Conservation (phyloP, 2,329 filamentous ascomycete species). For the Aureobasidium sp. region DNA sequence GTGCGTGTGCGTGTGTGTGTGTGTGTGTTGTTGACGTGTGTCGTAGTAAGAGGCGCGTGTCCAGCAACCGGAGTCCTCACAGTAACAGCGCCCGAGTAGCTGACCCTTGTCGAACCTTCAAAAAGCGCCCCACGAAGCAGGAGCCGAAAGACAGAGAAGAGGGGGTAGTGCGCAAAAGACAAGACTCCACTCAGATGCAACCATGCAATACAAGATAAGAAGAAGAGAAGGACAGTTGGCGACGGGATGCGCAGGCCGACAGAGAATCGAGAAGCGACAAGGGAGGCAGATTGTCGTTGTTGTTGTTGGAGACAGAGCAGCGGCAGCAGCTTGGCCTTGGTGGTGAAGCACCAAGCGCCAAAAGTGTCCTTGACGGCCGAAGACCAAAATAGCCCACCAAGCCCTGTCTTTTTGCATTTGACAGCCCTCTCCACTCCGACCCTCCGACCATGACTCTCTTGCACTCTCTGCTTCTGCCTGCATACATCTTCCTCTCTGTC, state of each 20-base stretch:
- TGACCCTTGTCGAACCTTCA: slow-evolving; percentile 9
- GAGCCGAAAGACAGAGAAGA: background rate
- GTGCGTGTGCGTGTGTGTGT: background rate
- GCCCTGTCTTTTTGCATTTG: background rate
- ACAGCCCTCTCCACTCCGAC: background rate
- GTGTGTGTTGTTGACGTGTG: background rate
- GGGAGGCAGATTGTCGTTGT: background rate
- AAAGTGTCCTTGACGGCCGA: background rate
- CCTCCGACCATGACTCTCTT: background rate
- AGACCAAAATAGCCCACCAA: slow-evolving; percentile 9
- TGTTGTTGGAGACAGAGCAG: background rate
- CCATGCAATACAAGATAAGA: background rate
- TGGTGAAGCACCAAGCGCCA: background rate
- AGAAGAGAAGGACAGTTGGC: background rate
- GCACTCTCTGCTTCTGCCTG: background rate
- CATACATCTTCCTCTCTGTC: background rate
- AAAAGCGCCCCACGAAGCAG: slow-evolving; percentile 3
- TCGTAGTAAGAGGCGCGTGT: background rate
- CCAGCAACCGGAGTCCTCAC: background rate
- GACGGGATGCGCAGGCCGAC: background rate
- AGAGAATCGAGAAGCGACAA: background rate
- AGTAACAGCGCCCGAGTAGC: slow-evolving; percentile 1
- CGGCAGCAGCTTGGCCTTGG: background rate
- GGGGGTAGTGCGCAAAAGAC: background rate
- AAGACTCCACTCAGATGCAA: background rate